Base-by-base conservation (phyloP, 2,329 filamentous ascomycete species). In the Pseudocercospora vitis region DNA sequence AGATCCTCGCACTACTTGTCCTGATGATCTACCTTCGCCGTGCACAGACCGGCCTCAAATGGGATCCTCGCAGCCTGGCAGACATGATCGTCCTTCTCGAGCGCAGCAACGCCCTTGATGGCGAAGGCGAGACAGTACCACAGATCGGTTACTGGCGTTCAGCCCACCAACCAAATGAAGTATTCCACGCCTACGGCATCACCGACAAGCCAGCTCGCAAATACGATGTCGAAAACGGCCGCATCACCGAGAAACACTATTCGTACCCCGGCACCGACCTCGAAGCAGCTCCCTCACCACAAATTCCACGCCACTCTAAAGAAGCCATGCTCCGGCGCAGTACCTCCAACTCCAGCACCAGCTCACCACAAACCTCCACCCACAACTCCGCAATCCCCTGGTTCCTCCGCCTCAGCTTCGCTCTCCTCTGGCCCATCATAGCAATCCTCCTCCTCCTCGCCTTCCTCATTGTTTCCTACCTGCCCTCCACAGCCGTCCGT, bases 111-210 rank as follows among this genome's bases (percentile, higher is more conserved):
- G 83, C 86, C 14, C 78, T 91, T 45, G 76, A 78, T 18, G 78
- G 83, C 37, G 71, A 73, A 6, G 74, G 72, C 12, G 76, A 78
- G 44, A 77, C 83, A 28, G 81, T 87, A 63, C 72, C 76, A 64
- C 81, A 78, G 56, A 79, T 96, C n/a, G 90, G 91, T 5, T 95
- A 95, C 71, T 96, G 91, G 89, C 82, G 82, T 54, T 83, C 85
- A 21, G 83, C 84, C 14, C 83, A 83, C 51, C 78, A 79, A 56
- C 79, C 81, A 3, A 78, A 76, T 16, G 83, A 85, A 16, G 76
- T 90, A 21, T 95, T 94, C 78, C 91, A 95, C 67, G 84, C 84
- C 1, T 81, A 95, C 52, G 90, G 89, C n/a, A 81, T 85, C 56
- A 78, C 81, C 48, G 79, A 83, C 35, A 76, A 74, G 18, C 70